Percentiles rank a stretch among this genome's conserved stretches.
Conservation (phyloP, 129 eudicot species). For the Solidago caesia region DNA sequence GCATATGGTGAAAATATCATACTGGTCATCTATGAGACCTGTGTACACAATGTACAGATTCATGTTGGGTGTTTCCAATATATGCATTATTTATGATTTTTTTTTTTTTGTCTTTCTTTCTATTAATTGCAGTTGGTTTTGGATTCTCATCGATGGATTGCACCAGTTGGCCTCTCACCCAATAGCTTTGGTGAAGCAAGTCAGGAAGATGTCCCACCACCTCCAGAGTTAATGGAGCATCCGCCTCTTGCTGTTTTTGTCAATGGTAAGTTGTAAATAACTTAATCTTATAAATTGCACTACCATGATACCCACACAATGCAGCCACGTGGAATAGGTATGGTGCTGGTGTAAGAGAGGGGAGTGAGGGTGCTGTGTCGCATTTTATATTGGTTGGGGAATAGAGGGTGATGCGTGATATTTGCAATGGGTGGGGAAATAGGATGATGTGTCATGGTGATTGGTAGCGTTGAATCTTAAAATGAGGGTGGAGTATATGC, state of each 20-base stretch:
- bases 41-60: neutral
- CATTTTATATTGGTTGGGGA: no score
- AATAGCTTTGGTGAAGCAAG: constrained; percentile 65
- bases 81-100: constrained; percentile 2
- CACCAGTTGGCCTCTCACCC: constrained; percentile 88
- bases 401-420: no score
- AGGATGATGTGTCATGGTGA: no score
- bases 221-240: constrained; percentile 92
- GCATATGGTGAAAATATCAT: neutral
- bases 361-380: no score
- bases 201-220: constrained; percentile 84
- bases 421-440: no score
- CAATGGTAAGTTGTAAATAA: constrained; percentile 53
- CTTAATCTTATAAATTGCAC: neutral
- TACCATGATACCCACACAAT: no score
- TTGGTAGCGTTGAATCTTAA: no score
- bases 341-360: no score
- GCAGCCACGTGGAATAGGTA: no score
- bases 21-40: neutral
- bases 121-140: constrained; percentile 64
- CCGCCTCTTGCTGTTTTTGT: constrained; percentile 96
- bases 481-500: no score
- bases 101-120: neutral
- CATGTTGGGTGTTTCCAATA: constrained; percentile 14
- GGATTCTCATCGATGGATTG: constrained; percentile 99